These are phyloP conservation scores for Leccinum variicolor DNA, from an alignment of 768 basidiomycete genomes.

Conservation along the genomic window DNA sequence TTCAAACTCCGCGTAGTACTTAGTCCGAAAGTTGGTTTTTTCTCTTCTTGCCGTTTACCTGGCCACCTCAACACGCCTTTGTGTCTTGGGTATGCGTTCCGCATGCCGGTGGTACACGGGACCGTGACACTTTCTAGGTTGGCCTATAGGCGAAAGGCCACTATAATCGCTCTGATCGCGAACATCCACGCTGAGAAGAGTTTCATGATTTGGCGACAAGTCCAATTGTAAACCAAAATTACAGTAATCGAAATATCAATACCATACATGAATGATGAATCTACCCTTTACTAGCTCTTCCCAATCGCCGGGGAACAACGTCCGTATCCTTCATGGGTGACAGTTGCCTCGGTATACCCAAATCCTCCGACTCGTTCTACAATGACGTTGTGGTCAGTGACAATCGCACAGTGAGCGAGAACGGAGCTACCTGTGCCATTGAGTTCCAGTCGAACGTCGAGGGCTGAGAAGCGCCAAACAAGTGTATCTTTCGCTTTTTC, in stretches of 20 bases:
- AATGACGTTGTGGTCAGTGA: not conserved
- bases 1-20: conserved; percentile 29
- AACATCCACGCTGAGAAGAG: conserved; percentile 67
- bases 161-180: conserved; percentile 84
- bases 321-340: conserved; percentile 64
- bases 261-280: not conserved
- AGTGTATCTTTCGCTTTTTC: conserved; percentile 68
- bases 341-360: conserved; percentile 63
- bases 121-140: conserved; percentile 37
- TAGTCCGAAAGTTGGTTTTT: not conserved
- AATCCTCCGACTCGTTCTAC: conserved; percentile 34
- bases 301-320: conserved; percentile 43
- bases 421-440: conserved; percentile 34
- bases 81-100: conserved; percentile 54
- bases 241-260: not conserved
- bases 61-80: conserved; percentile 44
- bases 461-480: conserved; percentile 47
- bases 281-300: conserved; percentile 26
- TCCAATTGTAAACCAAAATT: not conserved
- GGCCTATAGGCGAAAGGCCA: conserved; percentile 58
- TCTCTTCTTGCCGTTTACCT: conserved; percentile 36
- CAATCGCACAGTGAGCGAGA: not conserved
- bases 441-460: conserved; percentile 45
- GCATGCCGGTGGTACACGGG: conserved; percentile 50
- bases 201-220: conserved; percentile 83